Evolutionary conservation across 768 basidiomycete species (phyloP).

Genomic region (Galerina marginata): DNA sequence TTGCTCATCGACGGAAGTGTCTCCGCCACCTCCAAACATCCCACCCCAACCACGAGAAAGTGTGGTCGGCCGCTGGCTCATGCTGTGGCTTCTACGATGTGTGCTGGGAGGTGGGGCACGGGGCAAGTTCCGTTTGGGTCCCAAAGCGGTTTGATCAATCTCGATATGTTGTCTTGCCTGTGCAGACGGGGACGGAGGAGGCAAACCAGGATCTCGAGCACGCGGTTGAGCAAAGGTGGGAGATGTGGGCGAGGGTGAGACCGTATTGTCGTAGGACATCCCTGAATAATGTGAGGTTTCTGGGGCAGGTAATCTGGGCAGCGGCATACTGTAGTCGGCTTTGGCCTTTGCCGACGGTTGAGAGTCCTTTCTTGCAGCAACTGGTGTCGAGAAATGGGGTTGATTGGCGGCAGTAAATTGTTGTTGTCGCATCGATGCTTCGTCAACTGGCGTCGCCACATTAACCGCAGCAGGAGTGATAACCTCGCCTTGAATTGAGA

Average conservation of each 20-base stretch:
- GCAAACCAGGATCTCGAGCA: conserved; percentile 65
- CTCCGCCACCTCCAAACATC: conserved; percentile 55
- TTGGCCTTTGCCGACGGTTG: conserved; percentile 34
- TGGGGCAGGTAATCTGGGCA: conserved; percentile 82
- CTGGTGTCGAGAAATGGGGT: conserved; percentile 31
- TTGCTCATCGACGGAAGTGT: conserved; percentile 42
- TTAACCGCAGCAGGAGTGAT: conserved; percentile 18
- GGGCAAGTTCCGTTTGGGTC: conserved; percentile 44
- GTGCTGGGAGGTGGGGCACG: conserved; percentile 79
- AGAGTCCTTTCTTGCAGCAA: conserved; percentile 32
- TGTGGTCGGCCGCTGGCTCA: conserved; percentile 73
- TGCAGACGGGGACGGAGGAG: conserved; percentile 46
- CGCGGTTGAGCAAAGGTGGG: conserved; percentile 68
- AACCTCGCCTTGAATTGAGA: conserved; percentile 54
- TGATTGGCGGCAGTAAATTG: conserved; percentile 27
- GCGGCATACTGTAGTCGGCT: conserved; percentile 83
- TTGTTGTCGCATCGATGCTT: conserved; percentile 23
- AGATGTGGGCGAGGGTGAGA: conserved; percentile 65
- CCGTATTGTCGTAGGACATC: conserved; percentile 73
- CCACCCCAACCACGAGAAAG: conserved; percentile 60
- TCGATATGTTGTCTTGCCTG: conserved; percentile 35
- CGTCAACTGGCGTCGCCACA: conserved; percentile 29
- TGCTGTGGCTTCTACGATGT: conserved; percentile 82
- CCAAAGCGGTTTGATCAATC: conserved; percentile 32
- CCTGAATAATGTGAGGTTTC: conserved; percentile 83